phyloP scores from a whole-genome alignment of 1,284 basidiomycete genomes.

The Melampsora americana region DNA sequence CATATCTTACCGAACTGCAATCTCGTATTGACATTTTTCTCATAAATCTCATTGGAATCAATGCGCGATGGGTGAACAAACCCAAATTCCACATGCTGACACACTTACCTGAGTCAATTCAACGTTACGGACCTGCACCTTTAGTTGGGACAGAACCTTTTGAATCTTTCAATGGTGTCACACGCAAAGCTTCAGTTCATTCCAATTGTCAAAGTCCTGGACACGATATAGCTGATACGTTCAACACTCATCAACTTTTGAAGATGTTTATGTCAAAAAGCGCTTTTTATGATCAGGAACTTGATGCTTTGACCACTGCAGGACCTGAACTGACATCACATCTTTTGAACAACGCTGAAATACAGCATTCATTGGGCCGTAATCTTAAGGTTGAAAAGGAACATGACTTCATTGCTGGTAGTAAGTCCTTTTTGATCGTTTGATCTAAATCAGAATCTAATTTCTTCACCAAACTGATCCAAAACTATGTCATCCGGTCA shows the following conservation, averaged over 20 bases:
- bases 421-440: no score
- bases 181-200: background rate
- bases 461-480: no score
- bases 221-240: background rate
- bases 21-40: background rate
- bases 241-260: background rate
- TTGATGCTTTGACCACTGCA: background rate
- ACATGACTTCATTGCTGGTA: no score
- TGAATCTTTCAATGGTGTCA: slow-evolving; percentile 3
- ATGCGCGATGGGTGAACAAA: no score
- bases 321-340: no score
- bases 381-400: no score
- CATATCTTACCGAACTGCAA: slow-evolving; percentile 50
- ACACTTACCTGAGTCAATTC: slow-evolving; percentile 48
- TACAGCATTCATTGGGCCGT: no score
- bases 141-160: slow-evolving; percentile 6
- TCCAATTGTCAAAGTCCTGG: no score
- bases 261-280: background rate
- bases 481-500: no score
- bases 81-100: slow-evolving; percentile 13
- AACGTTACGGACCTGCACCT: background rate
- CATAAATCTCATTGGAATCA: slow-evolving; percentile 51
- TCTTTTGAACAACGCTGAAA: no score
- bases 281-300: background rate
- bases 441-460: no score